These are phyloP conservation scores for Seminavis robusta DNA, from an alignment of 108 stramenopile genomes.

Conservation along the genomic window DNA sequence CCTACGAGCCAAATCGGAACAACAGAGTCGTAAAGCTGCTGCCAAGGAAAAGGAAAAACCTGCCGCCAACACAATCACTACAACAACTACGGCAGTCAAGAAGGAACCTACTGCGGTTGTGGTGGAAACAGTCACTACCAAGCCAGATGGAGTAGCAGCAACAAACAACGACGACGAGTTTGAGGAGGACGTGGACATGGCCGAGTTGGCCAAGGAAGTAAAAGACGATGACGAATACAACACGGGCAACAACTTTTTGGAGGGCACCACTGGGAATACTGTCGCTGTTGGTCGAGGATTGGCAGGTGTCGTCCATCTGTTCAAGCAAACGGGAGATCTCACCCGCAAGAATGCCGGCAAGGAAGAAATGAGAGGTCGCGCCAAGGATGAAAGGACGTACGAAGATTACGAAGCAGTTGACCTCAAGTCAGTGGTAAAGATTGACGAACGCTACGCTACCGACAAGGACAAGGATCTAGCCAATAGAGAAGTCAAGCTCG, in stretches of 20 bases:
- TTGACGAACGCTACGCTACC: constrained; percentile 51
- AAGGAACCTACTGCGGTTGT: not conserved
- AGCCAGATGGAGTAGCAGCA: too few species aligned
- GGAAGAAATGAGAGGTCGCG: constrained; percentile 83
- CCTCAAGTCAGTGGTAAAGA: constrained; percentile 72
- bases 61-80: not conserved
- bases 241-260: constrained; percentile 20
- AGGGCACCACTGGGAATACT: constrained; percentile 48
- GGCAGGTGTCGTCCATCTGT: constrained; percentile 67
- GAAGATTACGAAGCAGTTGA: constrained; percentile 80
- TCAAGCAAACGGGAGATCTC: constrained; percentile 84
- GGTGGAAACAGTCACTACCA: constrained; percentile 1
- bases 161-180: constrained; percentile 1
- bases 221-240: constrained; percentile 39
- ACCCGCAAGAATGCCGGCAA: constrained; percentile 46
- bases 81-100: not conserved
- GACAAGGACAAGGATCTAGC: constrained; percentile 80
- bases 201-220: constrained; percentile 69
- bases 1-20: constrained; percentile 65
- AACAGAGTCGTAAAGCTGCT: constrained; percentile 43
- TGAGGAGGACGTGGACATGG: constrained; percentile 54
- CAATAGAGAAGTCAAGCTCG: constrained; percentile 88
- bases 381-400: constrained; percentile 88
- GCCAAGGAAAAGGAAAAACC: constrained; percentile 15
- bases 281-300: constrained; percentile 76